Evolutionary conservation across 225 moss, liverwort and hornwort genomes (phyloP), one percentile per base, ranked within the genome.

Genomic region (Polytrichum commune): DNA sequence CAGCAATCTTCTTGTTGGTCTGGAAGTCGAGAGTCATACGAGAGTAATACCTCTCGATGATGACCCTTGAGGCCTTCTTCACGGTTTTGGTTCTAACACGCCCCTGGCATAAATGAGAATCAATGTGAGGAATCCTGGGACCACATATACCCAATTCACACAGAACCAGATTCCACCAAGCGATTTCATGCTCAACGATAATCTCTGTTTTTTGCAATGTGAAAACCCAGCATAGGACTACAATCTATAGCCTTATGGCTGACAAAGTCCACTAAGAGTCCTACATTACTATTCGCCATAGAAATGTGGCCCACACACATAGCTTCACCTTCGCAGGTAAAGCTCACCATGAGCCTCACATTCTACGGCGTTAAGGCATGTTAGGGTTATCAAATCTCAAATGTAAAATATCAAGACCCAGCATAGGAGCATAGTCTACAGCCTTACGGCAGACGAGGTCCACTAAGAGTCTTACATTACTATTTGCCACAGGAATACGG

Each of bases 11-110:
- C 88, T 93, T 95, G 88, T 95, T 95, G 5, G 95, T 95, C 68
- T 95, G 92, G 77, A 93, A 95, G 62, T 91, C 92, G 27, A 93
- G 71, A 0, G 91, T 95, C 92, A 93, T 93, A 26, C 91, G 93
- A 78, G 88, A 93, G 91, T 95, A 95, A 67, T 95, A 95, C 76
- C 93, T 93, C 85, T 95, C 93, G 81, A 93, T 95, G 70, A 93
- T 93, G 57, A 95, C 95, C 55, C 93, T 62, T 0, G 91, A 95
- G 20, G 91, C 91, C 85, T 95, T 95, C 92, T 95, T 95, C 88
- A 95, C 95, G 64, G 93, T 95, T 73, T 93, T 93, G 2, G 95
- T 95, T 83, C 93, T 91, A 4, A 95, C 91, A 54, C 91, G 91
- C 72, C 93, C 95, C 95, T 90, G 88, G 3, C 24, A 24, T 24